Base-by-base conservation (phyloP, 2,329 filamentous ascomycete genomes). In the Paecilomyces dactylethromorphus region DNA sequence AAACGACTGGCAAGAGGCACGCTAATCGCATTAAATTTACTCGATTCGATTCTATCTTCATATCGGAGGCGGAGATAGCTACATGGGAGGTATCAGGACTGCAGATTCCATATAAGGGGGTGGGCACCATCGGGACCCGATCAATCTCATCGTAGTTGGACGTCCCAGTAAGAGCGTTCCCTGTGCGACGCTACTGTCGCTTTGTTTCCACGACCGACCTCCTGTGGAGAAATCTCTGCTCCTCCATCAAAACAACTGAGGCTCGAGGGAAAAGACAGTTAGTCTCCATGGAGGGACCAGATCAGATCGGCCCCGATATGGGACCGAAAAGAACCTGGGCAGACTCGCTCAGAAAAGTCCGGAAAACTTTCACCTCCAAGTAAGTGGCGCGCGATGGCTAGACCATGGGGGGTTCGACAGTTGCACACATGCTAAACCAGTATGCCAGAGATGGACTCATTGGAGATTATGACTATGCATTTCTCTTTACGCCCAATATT, bases 381-480 rank as follows among this genome's bases (percentile, higher is more conserved):
- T 76, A 69, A 33, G 67, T 61, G 31, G 29, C 10, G 13, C n/a
- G 21, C 45, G 24, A 21, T 29, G 49, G 10, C 18, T n/a, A 39
- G 39, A 32, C n/a, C 26, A 11, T 33, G n/a, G 12, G 32, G 7
- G 29, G 31, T 18, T 6, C 26, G 3, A 10, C 26, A 32, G 45
- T 54, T 11, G 11, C 24, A 59, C 18, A 63, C 10, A n/a, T 33
- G 21, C 13, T 53, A 54, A 32, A 60, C 51, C 6, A 3, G 10
- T 26, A 53, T 21, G 24, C 52, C 11, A 86, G 79, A 61, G 82
- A 92, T 1, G 92, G 92, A 12, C 81, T 96, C 26, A 74, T 97
- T 58, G 92, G 92, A 62, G 82, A 86, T 66, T 97, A 97, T 74
- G 89, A 97, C 81, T 97, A 97, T 82, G 89, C 74, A 35, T 94